Percentiles rank a stretch among this genome's conserved stretches.
Conservation (phyloP, 805 yeast species). For the Ascoidea tarda region DNA sequence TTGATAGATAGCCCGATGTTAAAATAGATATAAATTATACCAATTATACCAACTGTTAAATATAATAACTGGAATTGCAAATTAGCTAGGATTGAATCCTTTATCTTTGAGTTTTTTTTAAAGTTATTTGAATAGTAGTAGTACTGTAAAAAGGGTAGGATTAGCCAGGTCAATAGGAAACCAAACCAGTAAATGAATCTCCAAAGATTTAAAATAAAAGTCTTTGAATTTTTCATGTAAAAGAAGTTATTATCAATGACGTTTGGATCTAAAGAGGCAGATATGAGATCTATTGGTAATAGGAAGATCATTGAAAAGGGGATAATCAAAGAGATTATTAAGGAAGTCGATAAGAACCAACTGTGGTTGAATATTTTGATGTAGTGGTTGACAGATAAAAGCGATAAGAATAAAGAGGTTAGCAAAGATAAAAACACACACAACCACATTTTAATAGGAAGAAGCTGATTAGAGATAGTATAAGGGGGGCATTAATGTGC, state of each 20-base stretch:
- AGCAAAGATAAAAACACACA: slow-evolving; percentile 1
- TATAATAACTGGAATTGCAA: slow-evolving; percentile 47
- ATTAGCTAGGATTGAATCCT: slow-evolving; percentile 43
- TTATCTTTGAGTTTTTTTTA: slow-evolving; percentile 28
- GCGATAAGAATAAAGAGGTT: slow-evolving; percentile 3
- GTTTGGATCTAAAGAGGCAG: slow-evolving; percentile 27
- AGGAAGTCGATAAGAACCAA: slow-evolving; percentile 27
- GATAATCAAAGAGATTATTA: slow-evolving; percentile 49
- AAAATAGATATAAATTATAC: slow-evolving; percentile 42
- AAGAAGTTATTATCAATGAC: slow-evolving; percentile 23
- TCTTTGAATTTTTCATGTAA: slow-evolving; percentile 26
- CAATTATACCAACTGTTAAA: slow-evolving; percentile 35
- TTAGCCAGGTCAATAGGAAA: slow-evolving; percentile 63
- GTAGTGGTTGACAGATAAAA: slow-evolving; percentile 21
- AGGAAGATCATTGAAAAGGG: slow-evolving; percentile 65
- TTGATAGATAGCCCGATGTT: slow-evolving; percentile 39
- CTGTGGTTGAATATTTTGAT: slow-evolving; percentile 23
- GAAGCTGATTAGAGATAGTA: no score
- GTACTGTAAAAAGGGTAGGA: slow-evolving; percentile 61
- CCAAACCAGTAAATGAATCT: slow-evolving; percentile 69
- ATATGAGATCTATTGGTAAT: slow-evolving; percentile 61
- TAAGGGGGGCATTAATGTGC: no score
- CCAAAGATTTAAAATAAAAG: slow-evolving; percentile 47
- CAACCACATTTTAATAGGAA: slow-evolving; percentile 3
- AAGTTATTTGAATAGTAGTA: slow-evolving; percentile 60